Evolutionary conservation across 164 flowering plant genomes (phyloP), one percentile per base, ranked within the genome.

Genomic region (Aristolochia fimbriata): DNA sequence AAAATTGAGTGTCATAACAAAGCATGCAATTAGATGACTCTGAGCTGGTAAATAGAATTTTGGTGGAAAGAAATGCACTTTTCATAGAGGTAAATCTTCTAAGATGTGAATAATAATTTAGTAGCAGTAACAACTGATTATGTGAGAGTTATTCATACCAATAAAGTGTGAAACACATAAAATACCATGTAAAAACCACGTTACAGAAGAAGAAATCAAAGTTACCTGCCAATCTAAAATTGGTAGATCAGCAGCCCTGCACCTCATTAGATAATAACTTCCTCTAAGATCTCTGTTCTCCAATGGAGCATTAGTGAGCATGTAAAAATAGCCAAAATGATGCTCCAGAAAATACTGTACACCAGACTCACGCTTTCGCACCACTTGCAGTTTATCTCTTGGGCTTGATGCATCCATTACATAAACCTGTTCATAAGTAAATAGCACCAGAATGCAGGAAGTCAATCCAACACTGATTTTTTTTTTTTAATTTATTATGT

Each of bases 281-380:
- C 76, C 79, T 47, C 61, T 63, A 41, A 59, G 58, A 9, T 55
- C 17, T 17, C 12, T 25, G 52, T 24, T 30, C 48, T 58, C 71
- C 50, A 43, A 57, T 51, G 71, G 71, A 58, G 65, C 74, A 80
- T 87, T 89, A 25, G 97, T 93, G 20, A 93, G 90, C 65, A 83
- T 73, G 64, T 93, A 87, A 66, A 93, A 93, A 24, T 68, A 68
- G 8, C 85, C 96, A 68, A 70, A 11, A 66, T 89, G 94, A 77
- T 93, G 98, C 72, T 93, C 97, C 80, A 93, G 30, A 70, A 93
- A 93, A 64, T 73, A 93, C 56, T 80, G 88, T 16, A 80, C 85
- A 61, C 81, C 88, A 64, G 82, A 60, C 54, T 67, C 74, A 59
- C 97, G 91, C 62, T 81, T 68, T 54, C 76, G 68, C 61, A 87